A percentile compares a stretch with the other conserved stretches of the same genome.
Conservation (phyloP, 495 filamentous ascomycete genomes). For the Penicillium silybi region DNA sequence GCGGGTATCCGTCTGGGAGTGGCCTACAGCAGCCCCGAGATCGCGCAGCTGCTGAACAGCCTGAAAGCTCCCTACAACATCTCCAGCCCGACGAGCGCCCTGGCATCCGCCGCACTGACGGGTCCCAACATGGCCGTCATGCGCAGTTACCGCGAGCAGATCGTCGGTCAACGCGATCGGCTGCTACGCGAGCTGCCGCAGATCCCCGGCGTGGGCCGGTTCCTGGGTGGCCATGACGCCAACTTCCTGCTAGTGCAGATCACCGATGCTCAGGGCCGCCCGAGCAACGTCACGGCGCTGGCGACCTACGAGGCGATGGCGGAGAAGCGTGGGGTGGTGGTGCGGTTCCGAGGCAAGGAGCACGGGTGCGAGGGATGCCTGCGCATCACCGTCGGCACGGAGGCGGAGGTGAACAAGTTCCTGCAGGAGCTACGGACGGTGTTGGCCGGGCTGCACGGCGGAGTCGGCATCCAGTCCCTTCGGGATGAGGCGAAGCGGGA, state of each 20-base stretch:
- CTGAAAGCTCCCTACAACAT: constrained; percentile 97
- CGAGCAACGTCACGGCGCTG: constrained; percentile 73
- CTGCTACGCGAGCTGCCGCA: constrained; percentile 67
- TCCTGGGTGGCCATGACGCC: constrained; percentile 72
- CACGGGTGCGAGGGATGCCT: constrained; percentile 83
- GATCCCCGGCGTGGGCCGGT: constrained; percentile 73
- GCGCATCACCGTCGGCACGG: constrained; percentile 88
- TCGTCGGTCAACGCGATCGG: constrained; percentile 73
- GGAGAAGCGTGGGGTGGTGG: constrained; percentile 84
- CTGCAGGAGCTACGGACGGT: constrained; percentile 62
- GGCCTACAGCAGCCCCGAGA: constrained; percentile 65
- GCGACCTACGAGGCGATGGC: constrained; percentile 79
- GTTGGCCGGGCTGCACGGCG: constrained; percentile 45
- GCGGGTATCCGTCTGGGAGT: constrained; percentile 82
- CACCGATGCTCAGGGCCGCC: constrained; percentile 61
- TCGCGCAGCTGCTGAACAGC: constrained; percentile 74
- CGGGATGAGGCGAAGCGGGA: constrained; percentile 28
- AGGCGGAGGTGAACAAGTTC: constrained; percentile 75
- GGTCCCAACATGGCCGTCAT: constrained; percentile 64
- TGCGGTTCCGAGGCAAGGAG: constrained; percentile 91
- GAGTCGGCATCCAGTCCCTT: constrained; percentile 22
- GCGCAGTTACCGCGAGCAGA: constrained; percentile 58
- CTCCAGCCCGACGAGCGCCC: constrained; percentile 74
- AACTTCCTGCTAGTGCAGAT: constrained; percentile 94
- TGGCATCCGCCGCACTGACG: constrained; percentile 70